These are phyloP conservation scores for Lunasporangiospora selenospora DNA, from an alignment of 192 early-diverging fungal species.

Conservation along the genomic window DNA sequence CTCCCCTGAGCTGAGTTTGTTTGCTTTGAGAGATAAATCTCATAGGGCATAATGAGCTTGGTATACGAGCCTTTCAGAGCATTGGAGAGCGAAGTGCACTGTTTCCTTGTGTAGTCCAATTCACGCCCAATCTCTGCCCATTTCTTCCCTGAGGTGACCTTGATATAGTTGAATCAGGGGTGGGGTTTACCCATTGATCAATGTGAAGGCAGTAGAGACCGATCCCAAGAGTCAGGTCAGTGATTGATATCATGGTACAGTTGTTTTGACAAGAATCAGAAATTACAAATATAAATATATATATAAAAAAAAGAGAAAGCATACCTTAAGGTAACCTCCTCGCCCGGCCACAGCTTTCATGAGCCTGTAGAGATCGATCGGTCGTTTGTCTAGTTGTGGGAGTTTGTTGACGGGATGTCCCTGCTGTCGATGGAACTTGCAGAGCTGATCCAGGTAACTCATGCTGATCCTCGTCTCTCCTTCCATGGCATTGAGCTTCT, in stretches of 20 bases:
- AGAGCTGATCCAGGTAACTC: slow-evolving; percentile 91
- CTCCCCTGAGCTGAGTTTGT: slow-evolving; percentile 16
- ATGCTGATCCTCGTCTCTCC: slow-evolving; percentile 84
- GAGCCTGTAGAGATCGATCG: slow-evolving; percentile 84
- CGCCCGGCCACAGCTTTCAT: slow-evolving; percentile 80
- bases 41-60: slow-evolving; percentile 73
- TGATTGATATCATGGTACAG: too few species aligned
- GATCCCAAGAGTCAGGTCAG: too few species aligned
- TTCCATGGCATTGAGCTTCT: slow-evolving; percentile 92
- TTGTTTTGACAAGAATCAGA: too few species aligned
- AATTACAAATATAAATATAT: too few species aligned
- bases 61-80: slow-evolving; percentile 73
- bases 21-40: slow-evolving; percentile 67
- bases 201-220: too few species aligned
- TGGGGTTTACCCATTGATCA: too few species aligned
- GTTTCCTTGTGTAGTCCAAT: slow-evolving; percentile 72
- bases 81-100: slow-evolving; percentile 79
- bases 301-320: too few species aligned
- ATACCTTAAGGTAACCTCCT: slow-evolving; percentile 78
- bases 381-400: slow-evolving; percentile 85
- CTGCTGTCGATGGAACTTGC: slow-evolving; percentile 85
- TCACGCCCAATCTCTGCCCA: slow-evolving; percentile 89
- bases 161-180: too few species aligned
- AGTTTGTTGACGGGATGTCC: slow-evolving; percentile 77
- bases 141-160: slow-evolving; percentile 75